Evolutionary conservation across 345 rosid genomes (phyloP).

Genomic region (Kandelia obovata): DNA sequence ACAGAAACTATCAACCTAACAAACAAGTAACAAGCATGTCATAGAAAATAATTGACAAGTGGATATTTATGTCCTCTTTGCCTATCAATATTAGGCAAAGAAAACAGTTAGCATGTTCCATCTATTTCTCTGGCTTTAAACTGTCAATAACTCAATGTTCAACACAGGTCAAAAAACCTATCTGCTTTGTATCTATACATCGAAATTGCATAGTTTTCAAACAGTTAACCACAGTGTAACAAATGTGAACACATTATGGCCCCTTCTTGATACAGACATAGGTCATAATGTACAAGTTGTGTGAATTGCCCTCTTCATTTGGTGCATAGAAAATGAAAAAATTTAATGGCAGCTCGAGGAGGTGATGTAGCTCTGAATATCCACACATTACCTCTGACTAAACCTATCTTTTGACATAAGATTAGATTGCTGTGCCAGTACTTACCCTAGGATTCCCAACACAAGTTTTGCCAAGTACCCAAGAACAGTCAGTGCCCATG

Average conservation of each 20-base stretch:
- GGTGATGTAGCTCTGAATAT: neutral
- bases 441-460: conserved; percentile 91
- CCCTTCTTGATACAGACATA: neutral
- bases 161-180: too few species aligned
- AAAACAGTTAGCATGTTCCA: too few species aligned
- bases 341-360: neutral
- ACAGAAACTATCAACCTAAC: conserved; percentile 85
- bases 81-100: too few species aligned
- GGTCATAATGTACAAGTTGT: neutral
- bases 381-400: neutral
- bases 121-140: too few species aligned
- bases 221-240: too few species aligned
- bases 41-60: neutral
- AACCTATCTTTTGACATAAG: neutral
- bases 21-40: neutral
- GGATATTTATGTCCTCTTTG: too few species aligned
- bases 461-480: conserved; percentile 96
- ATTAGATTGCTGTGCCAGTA: conserved; percentile 6
- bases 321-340: neutral
- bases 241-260: too few species aligned
- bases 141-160: too few species aligned
- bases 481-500: conserved; percentile 97
- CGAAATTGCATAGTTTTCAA: too few species aligned
- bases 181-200: too few species aligned
- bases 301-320: neutral